Evolutionary conservation across 345 rosid genomes (phyloP).

Genomic region (Populus davidiana): DNA sequence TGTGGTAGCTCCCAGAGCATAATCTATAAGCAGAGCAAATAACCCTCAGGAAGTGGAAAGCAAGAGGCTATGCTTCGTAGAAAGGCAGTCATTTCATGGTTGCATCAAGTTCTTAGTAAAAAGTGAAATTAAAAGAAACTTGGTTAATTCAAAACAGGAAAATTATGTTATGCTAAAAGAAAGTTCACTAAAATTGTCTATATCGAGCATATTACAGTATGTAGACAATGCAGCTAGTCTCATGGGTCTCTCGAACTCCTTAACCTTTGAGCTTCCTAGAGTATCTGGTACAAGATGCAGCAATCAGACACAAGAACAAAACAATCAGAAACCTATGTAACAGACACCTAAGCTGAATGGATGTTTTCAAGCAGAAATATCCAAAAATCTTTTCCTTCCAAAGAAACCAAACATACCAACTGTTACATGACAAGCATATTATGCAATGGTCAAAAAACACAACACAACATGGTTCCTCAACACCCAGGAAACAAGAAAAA

Average conservation of each 20-base stretch:
- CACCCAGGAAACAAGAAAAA: not conserved
- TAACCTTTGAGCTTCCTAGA: not conserved
- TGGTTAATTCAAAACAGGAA: not conserved
- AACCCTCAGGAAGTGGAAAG: not conserved
- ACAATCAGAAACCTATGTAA: not conserved
- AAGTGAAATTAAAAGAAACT: not conserved
- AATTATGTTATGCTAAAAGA: not conserved
- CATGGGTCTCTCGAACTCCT: not conserved
- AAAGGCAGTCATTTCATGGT: conserved; percentile 32
- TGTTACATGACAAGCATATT: not conserved
- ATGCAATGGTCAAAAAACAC: not conserved
- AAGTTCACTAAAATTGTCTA: not conserved
- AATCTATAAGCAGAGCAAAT: not conserved
- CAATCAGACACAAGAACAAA: not conserved
- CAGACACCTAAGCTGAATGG: not conserved
- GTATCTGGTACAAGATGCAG: not conserved
- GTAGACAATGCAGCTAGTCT: not conserved
- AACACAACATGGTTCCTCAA: not conserved
- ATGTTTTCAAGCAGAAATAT: not conserved
- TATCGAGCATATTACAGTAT: not conserved
- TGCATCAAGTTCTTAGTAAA: not conserved
- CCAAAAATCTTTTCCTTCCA: not conserved
- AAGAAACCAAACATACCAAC: not conserved
- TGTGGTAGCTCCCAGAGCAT: not conserved
- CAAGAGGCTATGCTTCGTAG: conserved; percentile 18